Evolutionary conservation across 1,139 yeast genomes (phyloP), one percentile per base, ranked within the genome.

Genomic region (Suhomyces bokatorum): DNA sequence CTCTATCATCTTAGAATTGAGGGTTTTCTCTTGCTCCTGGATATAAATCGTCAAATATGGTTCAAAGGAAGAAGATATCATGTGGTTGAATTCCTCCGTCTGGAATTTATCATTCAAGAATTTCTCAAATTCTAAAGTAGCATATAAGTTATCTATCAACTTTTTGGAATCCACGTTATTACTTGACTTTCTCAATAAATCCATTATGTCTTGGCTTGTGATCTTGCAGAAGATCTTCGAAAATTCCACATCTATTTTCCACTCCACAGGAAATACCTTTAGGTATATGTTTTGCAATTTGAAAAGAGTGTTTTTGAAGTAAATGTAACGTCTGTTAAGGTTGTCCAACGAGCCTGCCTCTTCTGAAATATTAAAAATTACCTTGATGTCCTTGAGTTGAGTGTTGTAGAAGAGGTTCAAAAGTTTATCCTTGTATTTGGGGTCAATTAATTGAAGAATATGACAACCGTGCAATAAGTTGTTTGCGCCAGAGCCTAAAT

Each of bases 281-380:
- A 73, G 60, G 51, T 76, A 81, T 32, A 74, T 75, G 1, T 78
- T 64, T 43, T 80, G 83, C 49, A 85, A 81, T 44, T 80, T 77
- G 39, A 76, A 77, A 46, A 91, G 66, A 1, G 88, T 77, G 53
- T 87, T 82, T 54, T 85, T 84, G 64, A 89, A 85, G 63, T 87
- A 93, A 28, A 91, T 78, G 60, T 81, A 93, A 41, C 99, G 73
- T 53, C 98, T 72, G 15, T 81, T 77, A 38, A 93, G 68, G 63
- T 93, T 93, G 49, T 93, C 99, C 49, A 93, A 68, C 1, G 96
- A 85, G 0, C 97, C 97, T 0, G 99, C 98, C 64, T 91, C 99
- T 55, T 90, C 97, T 15, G 81, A 74, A 26, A 82, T 75, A 45
- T 81, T 78, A 65, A 93, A 93, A 12, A 93, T 88, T 20, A 80